A percentile compares a stretch with the other conserved stretches of the same genome.
Evolutionary conservation across 805 yeast species (phyloP).

Genomic region (Metschnikowia kunwiensis): DNA sequence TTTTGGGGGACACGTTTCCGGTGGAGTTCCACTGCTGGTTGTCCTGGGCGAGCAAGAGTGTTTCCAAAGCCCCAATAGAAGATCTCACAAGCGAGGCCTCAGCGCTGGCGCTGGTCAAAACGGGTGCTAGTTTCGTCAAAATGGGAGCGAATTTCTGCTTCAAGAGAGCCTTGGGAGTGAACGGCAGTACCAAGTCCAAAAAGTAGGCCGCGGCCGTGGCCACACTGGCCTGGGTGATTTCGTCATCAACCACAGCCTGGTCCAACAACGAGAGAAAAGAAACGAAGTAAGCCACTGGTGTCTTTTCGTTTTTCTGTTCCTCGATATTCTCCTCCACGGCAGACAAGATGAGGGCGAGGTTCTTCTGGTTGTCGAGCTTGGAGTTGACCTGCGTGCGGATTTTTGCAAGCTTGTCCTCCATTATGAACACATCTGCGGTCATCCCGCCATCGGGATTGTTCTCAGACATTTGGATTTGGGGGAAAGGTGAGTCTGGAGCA

Average conservation of each 20-base stretch:
- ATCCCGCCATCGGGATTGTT: slow-evolving; percentile 40
- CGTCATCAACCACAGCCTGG: slow-evolving; percentile 54
- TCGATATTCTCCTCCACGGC: slow-evolving; percentile 88
- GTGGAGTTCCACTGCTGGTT: slow-evolving; percentile 65
- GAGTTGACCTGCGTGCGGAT: slow-evolving; percentile 72
- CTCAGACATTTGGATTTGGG: slow-evolving; percentile 28
- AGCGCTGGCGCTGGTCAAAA: slow-evolving; percentile 62
- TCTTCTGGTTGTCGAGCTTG: slow-evolving; percentile 84
- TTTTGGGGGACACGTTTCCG: slow-evolving; percentile 65
- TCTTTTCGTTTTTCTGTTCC: slow-evolving; percentile 56
- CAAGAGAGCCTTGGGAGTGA: slow-evolving; percentile 64
- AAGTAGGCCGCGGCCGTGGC: slow-evolving; percentile 79
- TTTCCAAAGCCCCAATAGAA: slow-evolving; percentile 80
- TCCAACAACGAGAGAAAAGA: slow-evolving; percentile 80
- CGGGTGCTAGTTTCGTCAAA: slow-evolving; percentile 75
- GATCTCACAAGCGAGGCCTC: slow-evolving; percentile 83
- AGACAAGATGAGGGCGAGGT: slow-evolving; percentile 73
- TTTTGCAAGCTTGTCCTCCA: slow-evolving; percentile 61
- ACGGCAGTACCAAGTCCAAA: slow-evolving; percentile 75
- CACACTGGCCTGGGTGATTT: slow-evolving; percentile 56
- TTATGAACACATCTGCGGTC: slow-evolving; percentile 40
- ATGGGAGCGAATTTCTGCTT: slow-evolving; percentile 75
- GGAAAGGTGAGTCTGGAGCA: too few relatives aligned
- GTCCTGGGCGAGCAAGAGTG: slow-evolving; percentile 77
- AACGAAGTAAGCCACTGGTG: slow-evolving; percentile 81